Evolutionary conservation across 441 rosid species (phyloP).

Genomic region (Kokia cookei): DNA sequence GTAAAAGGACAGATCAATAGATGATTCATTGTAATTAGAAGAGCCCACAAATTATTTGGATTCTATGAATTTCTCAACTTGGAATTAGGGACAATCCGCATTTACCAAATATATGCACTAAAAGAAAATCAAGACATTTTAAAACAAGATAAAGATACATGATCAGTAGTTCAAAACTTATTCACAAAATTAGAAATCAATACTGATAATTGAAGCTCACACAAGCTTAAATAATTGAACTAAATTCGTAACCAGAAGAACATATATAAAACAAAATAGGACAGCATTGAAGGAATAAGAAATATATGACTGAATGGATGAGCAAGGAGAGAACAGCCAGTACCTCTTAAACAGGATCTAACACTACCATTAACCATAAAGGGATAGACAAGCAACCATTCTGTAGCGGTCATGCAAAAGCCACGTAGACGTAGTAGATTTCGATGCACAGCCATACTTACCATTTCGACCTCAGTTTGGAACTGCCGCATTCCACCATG

Average conservation of each 20-base stretch:
- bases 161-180: not conserved
- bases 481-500: constrained; percentile 80
- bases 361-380: constrained; percentile 66
- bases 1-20: not conserved
- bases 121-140: not conserved
- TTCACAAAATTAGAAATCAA: not conserved
- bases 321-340: not conserved
- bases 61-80: not conserved
- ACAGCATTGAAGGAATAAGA: no score
- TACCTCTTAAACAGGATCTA: constrained; percentile 87
- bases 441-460: constrained; percentile 22
- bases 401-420: no score
- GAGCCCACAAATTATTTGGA: not conserved
- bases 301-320: not conserved
- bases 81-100: not conserved
- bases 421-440: constrained; percentile 17
- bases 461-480: constrained; percentile 51
- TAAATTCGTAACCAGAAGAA: no score
- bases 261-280: no score
- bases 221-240: not conserved
- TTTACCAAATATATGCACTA: not conserved
- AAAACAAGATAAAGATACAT: not conserved
- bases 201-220: not conserved
- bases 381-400: no score
- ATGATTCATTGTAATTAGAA: constrained; percentile 1